Percentiles rank a stretch among this genome's conserved stretches.
Conservation (phyloP, 768 basidiomycete species). For the Amanita molliuscula region DNA sequence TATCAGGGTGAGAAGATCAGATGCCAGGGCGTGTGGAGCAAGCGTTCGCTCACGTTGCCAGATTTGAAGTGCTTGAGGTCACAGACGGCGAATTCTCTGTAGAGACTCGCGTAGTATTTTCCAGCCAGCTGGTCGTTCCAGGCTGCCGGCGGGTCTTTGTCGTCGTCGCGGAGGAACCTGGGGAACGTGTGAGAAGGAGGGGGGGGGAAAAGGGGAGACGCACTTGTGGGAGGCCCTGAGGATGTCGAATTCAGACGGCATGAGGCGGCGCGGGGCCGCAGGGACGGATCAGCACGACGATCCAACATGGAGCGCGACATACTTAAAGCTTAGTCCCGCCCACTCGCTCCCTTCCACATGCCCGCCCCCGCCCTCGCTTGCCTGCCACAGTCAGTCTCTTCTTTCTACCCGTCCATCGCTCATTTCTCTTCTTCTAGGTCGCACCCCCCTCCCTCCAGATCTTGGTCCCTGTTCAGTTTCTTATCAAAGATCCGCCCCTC, state of each 20-base stretch:
- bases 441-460: conserved; percentile 15
- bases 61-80: conserved; percentile 96
- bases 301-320: not conserved
- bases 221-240: conserved; percentile 58
- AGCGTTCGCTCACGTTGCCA: conserved; percentile 51
- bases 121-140: conserved; percentile 85
- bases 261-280: conserved; percentile 24
- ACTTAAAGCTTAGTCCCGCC: not conserved
- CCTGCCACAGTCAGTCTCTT: not conserved
- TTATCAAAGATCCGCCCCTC: conserved; percentile 19
- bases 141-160: conserved; percentile 21
- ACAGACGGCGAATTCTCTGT: conserved; percentile 86
- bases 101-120: conserved; percentile 83
- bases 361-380: not conserved
- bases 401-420: not conserved
- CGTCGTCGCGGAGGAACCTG: conserved; percentile 74
- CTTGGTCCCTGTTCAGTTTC: conserved; percentile 22
- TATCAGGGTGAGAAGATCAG: conserved; percentile 17
- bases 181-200: not conserved
- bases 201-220: not conserved
- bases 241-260: conserved; percentile 61
- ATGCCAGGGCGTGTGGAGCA: not conserved
- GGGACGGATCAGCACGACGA: not conserved
- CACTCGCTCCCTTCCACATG: not conserved
- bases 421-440: conserved; percentile 6